phyloP scores from a whole-genome alignment of 1,284 basidiomycete species.

The Cystobasidium slooffiae region DNA sequence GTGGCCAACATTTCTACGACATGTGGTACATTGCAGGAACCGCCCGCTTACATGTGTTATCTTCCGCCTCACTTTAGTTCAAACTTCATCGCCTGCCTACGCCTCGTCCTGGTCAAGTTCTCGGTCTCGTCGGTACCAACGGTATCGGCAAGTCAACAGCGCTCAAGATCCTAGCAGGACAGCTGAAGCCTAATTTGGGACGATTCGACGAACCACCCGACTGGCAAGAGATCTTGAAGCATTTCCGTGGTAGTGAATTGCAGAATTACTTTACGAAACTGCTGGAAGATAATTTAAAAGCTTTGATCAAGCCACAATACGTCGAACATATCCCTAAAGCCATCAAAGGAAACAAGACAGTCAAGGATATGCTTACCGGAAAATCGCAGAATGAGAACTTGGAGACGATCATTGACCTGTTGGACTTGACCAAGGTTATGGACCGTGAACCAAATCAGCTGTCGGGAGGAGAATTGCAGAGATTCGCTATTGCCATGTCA shows the following conservation, averaged over 20 bases:
- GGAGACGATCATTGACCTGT: constrained; percentile 74
- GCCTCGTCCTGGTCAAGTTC: constrained; percentile 90
- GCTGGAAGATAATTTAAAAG: constrained; percentile 96
- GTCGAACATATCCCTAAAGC: constrained; percentile 96
- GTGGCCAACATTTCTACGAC: not conserved
- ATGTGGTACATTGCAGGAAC: not conserved
- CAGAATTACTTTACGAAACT: constrained; percentile 99
- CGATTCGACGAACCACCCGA: constrained; percentile 93
- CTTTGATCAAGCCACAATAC: constrained; percentile 97
- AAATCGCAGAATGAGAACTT: constrained; percentile 81
- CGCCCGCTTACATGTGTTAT: not conserved
- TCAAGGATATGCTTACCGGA: constrained; percentile 81
- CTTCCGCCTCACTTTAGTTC: constrained; percentile 61
- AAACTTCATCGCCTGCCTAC: constrained; percentile 95
- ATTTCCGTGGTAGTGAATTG: constrained; percentile 94
- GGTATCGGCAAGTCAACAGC: constrained; percentile 98
- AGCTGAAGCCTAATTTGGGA: constrained; percentile 90
- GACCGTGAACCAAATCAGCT: constrained; percentile 80
- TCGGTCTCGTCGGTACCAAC: constrained; percentile 94
- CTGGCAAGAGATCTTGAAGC: constrained; percentile 95
- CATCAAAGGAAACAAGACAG: constrained; percentile 86
- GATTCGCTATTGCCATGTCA: constrained; percentile 92
- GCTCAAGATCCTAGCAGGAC: constrained; percentile 90
- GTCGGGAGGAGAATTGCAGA: constrained; percentile 92
- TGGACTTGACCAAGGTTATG: constrained; percentile 83